These are phyloP conservation scores for Curvularia sp. DNA, from an alignment of 2,329 filamentous ascomycete genomes.

Conservation along the genomic window DNA sequence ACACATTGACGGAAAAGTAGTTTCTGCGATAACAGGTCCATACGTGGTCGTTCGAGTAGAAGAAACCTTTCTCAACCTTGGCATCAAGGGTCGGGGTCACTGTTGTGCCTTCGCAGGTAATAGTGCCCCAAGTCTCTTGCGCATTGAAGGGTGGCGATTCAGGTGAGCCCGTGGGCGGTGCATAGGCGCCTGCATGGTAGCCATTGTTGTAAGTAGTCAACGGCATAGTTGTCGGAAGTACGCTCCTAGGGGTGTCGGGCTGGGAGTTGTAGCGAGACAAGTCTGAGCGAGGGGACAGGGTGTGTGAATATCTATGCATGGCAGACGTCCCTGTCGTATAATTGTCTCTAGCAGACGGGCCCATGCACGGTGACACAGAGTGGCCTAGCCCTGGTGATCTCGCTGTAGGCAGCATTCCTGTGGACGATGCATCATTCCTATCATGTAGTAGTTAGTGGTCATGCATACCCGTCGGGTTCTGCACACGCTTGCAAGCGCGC, in stretches of 20 bases:
- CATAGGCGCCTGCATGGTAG: conserved; percentile 26
- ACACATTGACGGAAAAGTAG: conserved; percentile 86
- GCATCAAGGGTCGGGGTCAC: conserved; percentile 78
- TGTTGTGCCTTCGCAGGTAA: conserved; percentile 65
- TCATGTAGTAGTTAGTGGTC: conserved; percentile 50
- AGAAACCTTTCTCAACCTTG: conserved; percentile 89
- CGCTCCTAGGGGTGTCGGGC: conserved; percentile 50
- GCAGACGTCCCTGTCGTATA: conserved; percentile 53
- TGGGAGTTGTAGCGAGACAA: conserved; percentile 45
- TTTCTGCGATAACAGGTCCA: conserved; percentile 95
- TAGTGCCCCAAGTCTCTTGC: conserved; percentile 63
- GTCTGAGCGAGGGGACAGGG: conserved; percentile 49
- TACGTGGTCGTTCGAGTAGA: conserved; percentile 74
- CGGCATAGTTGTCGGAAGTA: conserved; percentile 44
- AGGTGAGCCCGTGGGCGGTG: conserved; percentile 25
- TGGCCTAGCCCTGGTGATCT: conserved; percentile 53
- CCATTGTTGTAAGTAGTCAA: conserved; percentile 32
- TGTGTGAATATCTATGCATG: conserved; percentile 44
- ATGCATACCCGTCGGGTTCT: conserved; percentile 45
- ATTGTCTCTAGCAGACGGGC: conserved; percentile 54
- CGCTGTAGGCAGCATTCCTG: conserved; percentile 56
- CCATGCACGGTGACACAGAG: conserved; percentile 52
- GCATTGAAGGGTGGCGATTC: conserved; percentile 56
- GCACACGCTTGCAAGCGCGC: conserved; percentile 44
- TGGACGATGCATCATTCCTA: conserved; percentile 56